Conservation (phyloP, 441 rosid species). For the Euphorbia corollata region DNA sequence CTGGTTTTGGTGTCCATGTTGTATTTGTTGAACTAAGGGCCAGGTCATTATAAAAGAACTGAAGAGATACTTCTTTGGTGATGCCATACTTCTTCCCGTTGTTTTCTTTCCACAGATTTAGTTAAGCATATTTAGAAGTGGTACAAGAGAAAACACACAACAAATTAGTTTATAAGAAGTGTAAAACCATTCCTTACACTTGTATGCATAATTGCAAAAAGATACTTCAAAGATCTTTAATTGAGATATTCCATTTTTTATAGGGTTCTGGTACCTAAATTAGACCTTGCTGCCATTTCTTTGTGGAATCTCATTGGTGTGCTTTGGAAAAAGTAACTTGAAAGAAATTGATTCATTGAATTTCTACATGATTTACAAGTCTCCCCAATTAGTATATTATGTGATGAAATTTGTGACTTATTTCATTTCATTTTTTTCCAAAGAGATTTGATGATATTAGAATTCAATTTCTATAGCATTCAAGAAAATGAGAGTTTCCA, state of each 20-base stretch:
- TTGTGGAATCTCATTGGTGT: background rate
- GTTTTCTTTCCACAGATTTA: background rate
- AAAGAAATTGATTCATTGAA: background rate
- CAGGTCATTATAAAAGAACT: background rate
- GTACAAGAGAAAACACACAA: conserved; percentile 4
- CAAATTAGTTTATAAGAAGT: conserved; percentile 10
- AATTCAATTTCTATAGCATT: background rate
- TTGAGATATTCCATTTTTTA: background rate
- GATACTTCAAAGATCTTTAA: background rate
- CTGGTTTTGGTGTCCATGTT: background rate
- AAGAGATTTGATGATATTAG: background rate
- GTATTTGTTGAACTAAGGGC: conserved; percentile 7
- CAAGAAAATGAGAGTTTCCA: background rate
- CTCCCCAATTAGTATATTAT: background rate
- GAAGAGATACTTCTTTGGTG: conserved; percentile 1
- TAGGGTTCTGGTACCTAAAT: background rate
- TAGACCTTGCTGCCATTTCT: conserved; percentile 3
- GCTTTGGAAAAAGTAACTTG: background rate
- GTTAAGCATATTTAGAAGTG: background rate
- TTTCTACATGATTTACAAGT: background rate
- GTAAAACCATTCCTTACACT: background rate
- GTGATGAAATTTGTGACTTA: background rate
- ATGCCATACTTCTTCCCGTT: background rate
- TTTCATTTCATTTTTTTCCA: background rate
- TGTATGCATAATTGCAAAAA: background rate